Base-by-base conservation (phyloP, 805 yeast genomes). In the Ogataea degrootiae region DNA sequence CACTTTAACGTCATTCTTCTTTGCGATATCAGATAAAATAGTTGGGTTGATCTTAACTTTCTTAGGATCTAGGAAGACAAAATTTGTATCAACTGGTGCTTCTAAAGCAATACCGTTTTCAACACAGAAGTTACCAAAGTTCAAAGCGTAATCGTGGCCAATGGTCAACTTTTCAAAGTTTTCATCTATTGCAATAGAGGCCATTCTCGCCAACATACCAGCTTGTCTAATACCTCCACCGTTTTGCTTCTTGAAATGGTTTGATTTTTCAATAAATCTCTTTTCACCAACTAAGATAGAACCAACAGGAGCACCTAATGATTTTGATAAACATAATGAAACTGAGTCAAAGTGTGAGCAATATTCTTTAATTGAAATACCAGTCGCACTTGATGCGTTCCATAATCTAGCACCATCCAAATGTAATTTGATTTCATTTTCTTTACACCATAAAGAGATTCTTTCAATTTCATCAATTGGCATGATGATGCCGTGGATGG, bases 171-270 rank as follows among this genome's bases (percentile, higher is more conserved):
- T 73, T 38, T 80, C 71, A 70, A 85, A 81, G 58, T 84, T 85
- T 55, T 83, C 82, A 47, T 86, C 83, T 45, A 90, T 73, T 26
- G 94, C 92, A 41, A 75, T 73, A 19, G 71, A 64, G 5, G 96
- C 96, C 85, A 90, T 90, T 45, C 79, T 73, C 6, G 91, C 72
- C 59, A 90, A 74, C 67, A 86, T 70, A 47, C 96, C 96, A 37
- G 86, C 74, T 68, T 89, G 97, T 63, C 97, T 76, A 43, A 89
- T 80, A 52, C 96, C 96, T 56, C 96, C 96, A 63, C 97, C 97
- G 54, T 79, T 78, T 69, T 89, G 96, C 60, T 89, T 89, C 57
- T 86, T 84, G 71, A 88, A 84, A 68, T 89, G 94, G 63, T 80
- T 83, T 42, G 91, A 85, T 59, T 79, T 83, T 55, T 73, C 71